phyloP scores from a whole-genome alignment of 768 basidiomycete genomes.

The Podaxis sp. region DNA sequence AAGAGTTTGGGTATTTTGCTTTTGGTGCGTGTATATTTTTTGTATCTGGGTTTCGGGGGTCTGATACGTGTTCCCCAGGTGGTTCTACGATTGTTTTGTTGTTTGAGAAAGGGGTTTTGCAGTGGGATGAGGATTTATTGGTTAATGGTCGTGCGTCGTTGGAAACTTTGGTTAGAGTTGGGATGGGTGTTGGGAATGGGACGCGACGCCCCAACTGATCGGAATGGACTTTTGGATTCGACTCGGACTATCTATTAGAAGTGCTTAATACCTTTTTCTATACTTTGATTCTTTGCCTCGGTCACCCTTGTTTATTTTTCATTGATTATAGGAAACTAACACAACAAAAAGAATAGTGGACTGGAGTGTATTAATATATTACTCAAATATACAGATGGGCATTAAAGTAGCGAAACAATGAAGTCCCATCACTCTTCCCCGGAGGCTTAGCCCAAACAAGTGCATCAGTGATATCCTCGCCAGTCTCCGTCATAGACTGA shows the following conservation, averaged over 20 bases:
- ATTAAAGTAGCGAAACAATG: not conserved
- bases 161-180: conserved; percentile 85
- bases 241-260: not conserved
- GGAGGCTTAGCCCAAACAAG: conserved; percentile 40
- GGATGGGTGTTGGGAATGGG: conserved; percentile 70
- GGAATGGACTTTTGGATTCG: not conserved
- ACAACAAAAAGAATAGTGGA: no score
- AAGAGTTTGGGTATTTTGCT: conserved; percentile 93
- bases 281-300: not conserved
- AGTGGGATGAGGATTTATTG: conserved; percentile 90
- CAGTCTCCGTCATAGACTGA: conserved; percentile 23
- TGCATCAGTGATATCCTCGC: conserved; percentile 28
- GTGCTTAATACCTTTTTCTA: not conserved
- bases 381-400: not conserved
- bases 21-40: conserved; percentile 63
- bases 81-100: conserved; percentile 90
- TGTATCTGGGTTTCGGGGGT: not conserved
- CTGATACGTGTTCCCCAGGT: conserved; percentile 36
- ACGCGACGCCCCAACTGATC: not conserved
- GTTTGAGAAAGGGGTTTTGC: conserved; percentile 79
- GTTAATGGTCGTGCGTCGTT: conserved; percentile 83
- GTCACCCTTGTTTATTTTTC: not conserved
- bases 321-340: not conserved
- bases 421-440: conserved; percentile 22
- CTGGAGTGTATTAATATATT: not conserved